Conservation (phyloP, 352 stramenopile genomes). For the Plasmopara muralis region DNA sequence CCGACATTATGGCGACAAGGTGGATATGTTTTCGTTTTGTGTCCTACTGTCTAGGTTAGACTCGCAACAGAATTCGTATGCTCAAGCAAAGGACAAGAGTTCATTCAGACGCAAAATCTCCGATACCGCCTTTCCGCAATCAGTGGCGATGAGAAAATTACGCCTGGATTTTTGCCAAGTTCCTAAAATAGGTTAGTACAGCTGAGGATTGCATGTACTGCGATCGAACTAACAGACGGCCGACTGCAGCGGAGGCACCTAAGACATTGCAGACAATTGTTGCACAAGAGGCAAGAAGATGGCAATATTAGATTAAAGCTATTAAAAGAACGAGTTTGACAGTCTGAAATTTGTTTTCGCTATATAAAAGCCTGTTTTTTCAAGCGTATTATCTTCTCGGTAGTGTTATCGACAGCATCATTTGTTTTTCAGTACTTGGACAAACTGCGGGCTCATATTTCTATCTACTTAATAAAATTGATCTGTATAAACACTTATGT, state of each 20-base stretch:
- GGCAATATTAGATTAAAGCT: neutral
- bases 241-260: slow-evolving; percentile 32
- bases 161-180: slow-evolving; percentile 27
- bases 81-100: slow-evolving; percentile 30
- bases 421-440: neutral
- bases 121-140: slow-evolving; percentile 41
- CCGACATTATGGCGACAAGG: slow-evolving; percentile 36
- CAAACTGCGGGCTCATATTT: too few relatives aligned
- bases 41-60: slow-evolving; percentile 38
- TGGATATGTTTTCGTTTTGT: slow-evolving; percentile 45
- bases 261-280: slow-evolving; percentile 31
- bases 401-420: neutral
- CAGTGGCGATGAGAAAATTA: slow-evolving; percentile 40
- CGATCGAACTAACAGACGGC: slow-evolving; percentile 33
- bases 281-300: slow-evolving; percentile 23
- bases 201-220: slow-evolving; percentile 32
- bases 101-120: slow-evolving; percentile 26
- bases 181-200: slow-evolving; percentile 24
- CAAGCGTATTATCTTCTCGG: neutral
- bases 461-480: too few relatives aligned
- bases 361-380: neutral
- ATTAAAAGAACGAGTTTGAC: neutral
- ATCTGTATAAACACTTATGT: too few relatives aligned
- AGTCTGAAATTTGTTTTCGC: neutral
- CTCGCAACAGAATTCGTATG: slow-evolving; percentile 29